A percentile compares a stretch with the other conserved stretches of the same genome.
phyloP scores from a whole-genome alignment of 108 stramenopile genomes.

The Skeletonema potamos region DNA sequence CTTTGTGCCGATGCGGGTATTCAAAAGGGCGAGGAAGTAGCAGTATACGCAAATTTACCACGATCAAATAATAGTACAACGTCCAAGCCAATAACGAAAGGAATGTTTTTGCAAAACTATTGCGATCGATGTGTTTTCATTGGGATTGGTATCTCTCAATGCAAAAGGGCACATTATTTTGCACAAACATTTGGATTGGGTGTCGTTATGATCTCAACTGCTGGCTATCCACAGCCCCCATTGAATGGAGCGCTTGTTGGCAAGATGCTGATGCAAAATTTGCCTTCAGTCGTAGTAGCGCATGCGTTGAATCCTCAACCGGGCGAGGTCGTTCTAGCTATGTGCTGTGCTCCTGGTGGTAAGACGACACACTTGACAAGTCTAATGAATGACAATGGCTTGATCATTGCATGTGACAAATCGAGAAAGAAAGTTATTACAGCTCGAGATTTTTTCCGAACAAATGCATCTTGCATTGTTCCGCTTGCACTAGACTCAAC shows the following conservation, averaged over 20 bases:
- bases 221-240: conserved; percentile 61
- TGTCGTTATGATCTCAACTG: conserved; percentile 53
- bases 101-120: conserved; percentile 49
- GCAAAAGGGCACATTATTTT: conserved; percentile 60
- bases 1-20: conserved; percentile 63
- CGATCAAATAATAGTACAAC: neutral
- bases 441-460: conserved; percentile 48
- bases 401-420: conserved; percentile 90
- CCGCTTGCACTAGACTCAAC: conserved; percentile 70
- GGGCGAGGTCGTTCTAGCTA: conserved; percentile 83
- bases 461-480: conserved; percentile 62
- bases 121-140: conserved; percentile 63
- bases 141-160: conserved; percentile 56
- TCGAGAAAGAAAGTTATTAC: conserved; percentile 69
- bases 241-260: conserved; percentile 48
- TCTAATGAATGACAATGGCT: conserved; percentile 75
- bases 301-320: conserved; percentile 80
- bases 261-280: conserved; percentile 68
- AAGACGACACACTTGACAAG: conserved; percentile 91
- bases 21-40: conserved; percentile 50
- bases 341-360: conserved; percentile 94
- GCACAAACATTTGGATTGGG: conserved; percentile 49
- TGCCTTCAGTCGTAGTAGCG: conserved; percentile 72
- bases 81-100: conserved; percentile 38
- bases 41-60: conserved; percentile 39